phyloP scores from a whole-genome alignment of 345 rosid genomes.

The Physaria fendleri region DNA sequence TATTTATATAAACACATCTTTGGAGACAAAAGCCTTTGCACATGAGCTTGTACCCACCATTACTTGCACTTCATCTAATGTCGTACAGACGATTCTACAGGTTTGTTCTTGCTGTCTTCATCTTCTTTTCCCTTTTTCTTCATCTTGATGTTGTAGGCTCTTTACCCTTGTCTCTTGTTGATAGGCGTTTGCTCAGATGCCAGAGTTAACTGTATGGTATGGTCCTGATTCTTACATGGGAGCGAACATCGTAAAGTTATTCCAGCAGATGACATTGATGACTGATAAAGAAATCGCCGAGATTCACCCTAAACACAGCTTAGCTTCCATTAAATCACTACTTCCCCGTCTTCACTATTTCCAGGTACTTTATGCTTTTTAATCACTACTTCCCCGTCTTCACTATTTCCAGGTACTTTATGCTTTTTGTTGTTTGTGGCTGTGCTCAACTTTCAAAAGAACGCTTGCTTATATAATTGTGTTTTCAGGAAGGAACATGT shows the following conservation, averaged over 20 bases:
- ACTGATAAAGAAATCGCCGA: slow-evolving; percentile 79
- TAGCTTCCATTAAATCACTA: slow-evolving; percentile 57
- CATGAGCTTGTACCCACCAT: slow-evolving; percentile 97
- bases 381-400: slow-evolving; percentile 58
- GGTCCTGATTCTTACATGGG: slow-evolving; percentile 99
- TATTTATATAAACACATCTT: slow-evolving; percentile 85
- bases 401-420: slow-evolving; percentile 71
- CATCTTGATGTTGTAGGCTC: not conserved
- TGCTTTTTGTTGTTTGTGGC: not conserved
- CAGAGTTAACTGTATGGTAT: slow-evolving; percentile 70
- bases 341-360: slow-evolving; percentile 65
- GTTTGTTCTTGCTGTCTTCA: slow-evolving; percentile 33
- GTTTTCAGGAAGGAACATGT: slow-evolving; percentile 73
- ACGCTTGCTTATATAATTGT: not conserved
- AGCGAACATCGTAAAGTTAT: slow-evolving; percentile 77
- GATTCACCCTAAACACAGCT: slow-evolving; percentile 64
- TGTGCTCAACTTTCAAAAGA: not conserved
- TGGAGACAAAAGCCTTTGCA: slow-evolving; percentile 91
- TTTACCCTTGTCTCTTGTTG: slow-evolving; percentile 3
- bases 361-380: slow-evolving; percentile 89
- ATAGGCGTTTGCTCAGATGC: slow-evolving; percentile 84
- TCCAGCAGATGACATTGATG: slow-evolving; percentile 84
- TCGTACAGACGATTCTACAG: slow-evolving; percentile 89
- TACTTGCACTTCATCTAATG: slow-evolving; percentile 96
- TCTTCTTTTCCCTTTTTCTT: not conserved